Conservation (phyloP, 1,284 basidiomycete genomes). For the Leccinum solheimii region DNA sequence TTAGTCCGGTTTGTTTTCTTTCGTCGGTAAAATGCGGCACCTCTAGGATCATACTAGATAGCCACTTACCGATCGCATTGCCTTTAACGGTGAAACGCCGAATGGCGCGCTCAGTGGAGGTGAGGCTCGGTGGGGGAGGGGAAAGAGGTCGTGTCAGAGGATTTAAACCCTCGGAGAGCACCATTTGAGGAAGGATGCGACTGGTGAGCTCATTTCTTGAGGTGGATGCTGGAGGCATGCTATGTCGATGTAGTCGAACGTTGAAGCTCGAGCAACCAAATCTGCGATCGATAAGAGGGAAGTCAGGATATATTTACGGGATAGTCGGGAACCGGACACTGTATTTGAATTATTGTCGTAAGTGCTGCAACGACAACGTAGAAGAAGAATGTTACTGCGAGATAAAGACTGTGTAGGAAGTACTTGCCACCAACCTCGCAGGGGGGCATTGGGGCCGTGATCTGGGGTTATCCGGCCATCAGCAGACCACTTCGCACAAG, state of each 20-base stretch:
- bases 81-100: slow-evolving; percentile 40
- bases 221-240: slow-evolving; percentile 7
- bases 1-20: not conserved
- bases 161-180: slow-evolving; percentile 36
- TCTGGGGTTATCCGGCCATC: not conserved
- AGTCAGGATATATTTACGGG: not conserved
- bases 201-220: slow-evolving; percentile 26
- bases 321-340: not conserved
- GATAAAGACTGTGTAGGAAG: not conserved
- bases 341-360: not conserved
- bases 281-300: not conserved
- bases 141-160: slow-evolving; percentile 38
- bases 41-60: not conserved
- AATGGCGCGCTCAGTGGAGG: slow-evolving; percentile 32
- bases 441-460: not conserved
- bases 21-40: not conserved
- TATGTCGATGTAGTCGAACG: not conserved
- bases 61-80: slow-evolving; percentile 40
- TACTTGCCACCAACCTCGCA: not conserved
- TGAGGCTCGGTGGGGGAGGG: slow-evolving; percentile 18
- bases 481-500: not conserved
- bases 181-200: slow-evolving; percentile 33
- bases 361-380: not conserved
- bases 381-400: not conserved
- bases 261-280: not conserved